Conservation (phyloP, 2,329 filamentous ascomycete species). For the Pseudocercospora musae region DNA sequence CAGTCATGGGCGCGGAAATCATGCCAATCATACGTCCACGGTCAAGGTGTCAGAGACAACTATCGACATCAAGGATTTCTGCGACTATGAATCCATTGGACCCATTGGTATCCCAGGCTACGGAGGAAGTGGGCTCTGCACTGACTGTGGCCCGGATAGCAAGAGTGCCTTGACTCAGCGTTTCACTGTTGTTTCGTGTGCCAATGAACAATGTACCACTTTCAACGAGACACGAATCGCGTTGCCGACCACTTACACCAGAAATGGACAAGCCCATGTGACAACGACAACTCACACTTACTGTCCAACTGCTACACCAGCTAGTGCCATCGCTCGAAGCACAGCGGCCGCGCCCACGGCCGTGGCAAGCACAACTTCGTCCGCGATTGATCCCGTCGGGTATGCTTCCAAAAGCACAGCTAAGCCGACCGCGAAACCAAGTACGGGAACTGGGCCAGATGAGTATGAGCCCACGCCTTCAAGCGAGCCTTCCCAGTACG, state of each 20-base stretch:
- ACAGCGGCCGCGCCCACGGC: not conserved
- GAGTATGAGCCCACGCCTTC: not conserved
- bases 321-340: not conserved
- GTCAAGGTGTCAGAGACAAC: not conserved
- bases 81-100: conserved; percentile 1
- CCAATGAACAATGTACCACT: not conserved
- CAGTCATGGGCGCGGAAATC: not conserved
- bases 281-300: not conserved
- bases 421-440: not conserved
- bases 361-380: not conserved
- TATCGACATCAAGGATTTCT: conserved; percentile 4
- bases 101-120: not conserved
- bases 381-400: not conserved
- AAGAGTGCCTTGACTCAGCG: not conserved
- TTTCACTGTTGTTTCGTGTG: not conserved
- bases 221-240: conserved; percentile 4
- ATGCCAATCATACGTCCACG: not conserved
- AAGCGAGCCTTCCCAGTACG: not conserved
- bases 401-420: not conserved
- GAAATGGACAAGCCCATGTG: not conserved
- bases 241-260: not conserved
- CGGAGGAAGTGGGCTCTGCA: conserved; percentile 4
- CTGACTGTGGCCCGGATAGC: not conserved
- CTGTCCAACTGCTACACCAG: not conserved
- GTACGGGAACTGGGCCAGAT: not conserved